Percentiles rank a stretch among this genome's conserved stretches.
Conservation (phyloP, 2,329 filamentous ascomycete genomes). For the Penicillium sp. region DNA sequence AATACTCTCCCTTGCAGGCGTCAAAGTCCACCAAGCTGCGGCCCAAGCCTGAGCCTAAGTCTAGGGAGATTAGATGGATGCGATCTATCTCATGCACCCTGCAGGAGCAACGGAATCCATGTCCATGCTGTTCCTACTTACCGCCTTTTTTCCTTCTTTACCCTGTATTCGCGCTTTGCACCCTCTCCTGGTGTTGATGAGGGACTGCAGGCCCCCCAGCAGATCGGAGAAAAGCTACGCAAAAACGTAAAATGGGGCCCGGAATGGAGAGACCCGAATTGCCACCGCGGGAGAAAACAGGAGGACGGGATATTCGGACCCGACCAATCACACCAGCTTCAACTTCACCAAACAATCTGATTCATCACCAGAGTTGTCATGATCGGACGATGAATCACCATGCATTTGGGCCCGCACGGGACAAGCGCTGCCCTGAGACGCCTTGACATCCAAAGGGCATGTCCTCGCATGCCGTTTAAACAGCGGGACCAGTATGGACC, state of each 20-base stretch:
- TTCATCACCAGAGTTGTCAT: slow-evolving; percentile 19
- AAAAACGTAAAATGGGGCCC: not conserved
- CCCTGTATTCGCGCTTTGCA: not conserved
- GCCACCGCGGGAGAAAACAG: slow-evolving; percentile 18
- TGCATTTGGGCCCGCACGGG: slow-evolving; percentile 10
- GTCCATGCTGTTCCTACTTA: slow-evolving; percentile 12
- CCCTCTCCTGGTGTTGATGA: not conserved
- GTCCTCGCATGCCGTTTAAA: not conserved
- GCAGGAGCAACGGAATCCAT: slow-evolving; percentile 4
- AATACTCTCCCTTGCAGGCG: slow-evolving; percentile 8
- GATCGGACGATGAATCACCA: slow-evolving; percentile 18
- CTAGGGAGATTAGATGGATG: not conserved
- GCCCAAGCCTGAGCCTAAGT: too few species aligned
- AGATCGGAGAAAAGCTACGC: not conserved
- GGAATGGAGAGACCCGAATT: slow-evolving; percentile 19
- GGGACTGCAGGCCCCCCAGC: slow-evolving; percentile 6
- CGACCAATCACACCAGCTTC: slow-evolving; percentile 9
- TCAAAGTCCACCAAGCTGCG: not conserved
- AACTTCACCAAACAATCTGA: slow-evolving; percentile 20
- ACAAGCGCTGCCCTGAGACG: slow-evolving; percentile 8
- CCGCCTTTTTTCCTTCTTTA: slow-evolving; percentile 13
- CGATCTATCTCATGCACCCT: slow-evolving; percentile 22
- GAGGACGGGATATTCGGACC: slow-evolving; percentile 5
- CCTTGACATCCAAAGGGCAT: not conserved
- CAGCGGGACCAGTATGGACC: slow-evolving; percentile 9